A percentile compares a stretch with the other conserved stretches of the same genome.
These are phyloP conservation scores for Penicillium egyptiacum DNA, from an alignment of 495 filamentous ascomycete genomes.

Conservation along the genomic window DNA sequence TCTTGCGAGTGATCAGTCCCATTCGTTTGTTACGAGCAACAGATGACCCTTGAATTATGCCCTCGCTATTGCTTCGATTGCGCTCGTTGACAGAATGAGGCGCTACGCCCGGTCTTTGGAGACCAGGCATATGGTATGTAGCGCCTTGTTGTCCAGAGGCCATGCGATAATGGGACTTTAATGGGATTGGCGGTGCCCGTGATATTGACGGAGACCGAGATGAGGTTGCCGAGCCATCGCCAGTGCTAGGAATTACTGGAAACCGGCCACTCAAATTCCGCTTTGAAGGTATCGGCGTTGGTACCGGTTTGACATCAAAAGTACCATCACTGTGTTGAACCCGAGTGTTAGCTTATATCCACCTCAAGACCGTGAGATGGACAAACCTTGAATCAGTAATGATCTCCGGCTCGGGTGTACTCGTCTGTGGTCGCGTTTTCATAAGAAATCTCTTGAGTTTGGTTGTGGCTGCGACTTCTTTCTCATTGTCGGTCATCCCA, in stretches of 20 bases:
- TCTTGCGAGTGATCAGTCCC: conserved; percentile 78
- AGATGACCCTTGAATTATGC: conserved; percentile 61
- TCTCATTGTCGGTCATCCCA: conserved; percentile 54
- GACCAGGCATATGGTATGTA: conserved; percentile 53
- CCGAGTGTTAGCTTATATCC: conserved; percentile 1
- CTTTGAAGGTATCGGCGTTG: conserved; percentile 72
- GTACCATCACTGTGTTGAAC: conserved; percentile 46
- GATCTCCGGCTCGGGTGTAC: conserved; percentile 59
- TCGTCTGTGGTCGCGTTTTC: conserved; percentile 55
- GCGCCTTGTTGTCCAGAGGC: conserved; percentile 66
- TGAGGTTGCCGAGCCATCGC: conserved; percentile 44
- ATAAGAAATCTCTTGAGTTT: conserved; percentile 72
- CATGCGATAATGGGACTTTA: conserved; percentile 74
- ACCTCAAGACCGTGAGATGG: not conserved
- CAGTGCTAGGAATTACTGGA: conserved; percentile 71
- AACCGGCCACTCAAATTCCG: conserved; percentile 76
- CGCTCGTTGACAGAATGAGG: conserved; percentile 73
- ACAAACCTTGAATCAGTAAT: conserved; percentile 65
- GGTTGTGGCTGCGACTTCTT: conserved; percentile 67
- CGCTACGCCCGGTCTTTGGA: conserved; percentile 66
- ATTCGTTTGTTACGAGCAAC: conserved; percentile 68
- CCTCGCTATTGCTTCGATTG: conserved; percentile 88
- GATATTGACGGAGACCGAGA: conserved; percentile 64
- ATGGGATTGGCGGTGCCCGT: conserved; percentile 69
- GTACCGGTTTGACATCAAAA: conserved; percentile 71